Evolutionary conservation across 805 yeast genomes (phyloP), one percentile per base, ranked within the genome.

Genomic region (Schwanniomyces pseudopolymorphus): DNA sequence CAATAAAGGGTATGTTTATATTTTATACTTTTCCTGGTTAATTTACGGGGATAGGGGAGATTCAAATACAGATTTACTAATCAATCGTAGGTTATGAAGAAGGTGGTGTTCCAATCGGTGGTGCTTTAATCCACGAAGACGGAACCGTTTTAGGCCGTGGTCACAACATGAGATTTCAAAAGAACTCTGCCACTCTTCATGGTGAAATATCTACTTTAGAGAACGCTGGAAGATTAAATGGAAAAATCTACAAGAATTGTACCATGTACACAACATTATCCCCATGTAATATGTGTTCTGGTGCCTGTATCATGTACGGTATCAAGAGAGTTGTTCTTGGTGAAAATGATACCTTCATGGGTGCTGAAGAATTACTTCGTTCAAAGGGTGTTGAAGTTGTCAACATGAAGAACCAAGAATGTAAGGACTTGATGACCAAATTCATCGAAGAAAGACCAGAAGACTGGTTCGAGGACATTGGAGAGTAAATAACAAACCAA

Each of bases 261-360:
- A 94, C 98, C 19, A 79, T 89, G 79, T 92, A 90, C 69, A 90
- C 97, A 25, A 87, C 97, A 0, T 72, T 92, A 54, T 87, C 96
- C 6, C 97, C 98, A 3, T 92, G 98, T 64, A 78, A 84, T 55
- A 92, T 92, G 97, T 92, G 98, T 64, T 81, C 94, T 4, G 98
- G 98, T 17, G 96, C 97, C 5, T 87, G 92, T 52, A 59, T 92
- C 43, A 74, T 92, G 76, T 92, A 90, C 69, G 96, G 96, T 35
- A 78, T 92, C 55, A 84, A 85, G 58, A 77, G 97, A 52, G 85
- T 89, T 36, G 97, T 92, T 0, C 58, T 90, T 65, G 97, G 97
- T 25, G 99, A 92, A 63, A 90, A 90, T 67, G 79, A 69, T 45
- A 92, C 85, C 25, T 92, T 87, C 56, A 55, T 76, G 27, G 97